Evolutionary conservation across 495 filamentous ascomycete genomes (phyloP), one percentile per base, ranked within the genome.

Genomic region (Tricharina praecox): DNA sequence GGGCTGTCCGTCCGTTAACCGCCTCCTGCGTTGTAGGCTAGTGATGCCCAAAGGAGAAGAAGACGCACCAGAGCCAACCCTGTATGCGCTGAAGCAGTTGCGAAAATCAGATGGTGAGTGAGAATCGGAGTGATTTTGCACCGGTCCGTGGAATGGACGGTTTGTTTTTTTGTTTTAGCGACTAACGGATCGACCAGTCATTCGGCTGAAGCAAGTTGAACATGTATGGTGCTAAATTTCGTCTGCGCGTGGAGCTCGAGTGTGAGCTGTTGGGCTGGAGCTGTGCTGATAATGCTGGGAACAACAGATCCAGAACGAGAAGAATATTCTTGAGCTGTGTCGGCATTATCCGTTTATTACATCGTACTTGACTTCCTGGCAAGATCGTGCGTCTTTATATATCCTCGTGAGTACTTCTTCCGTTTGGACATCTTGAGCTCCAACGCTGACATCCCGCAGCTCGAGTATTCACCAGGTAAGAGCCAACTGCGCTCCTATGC

Each of bases 131-230:
- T 24, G 39, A n/a, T n/a, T n/a, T n/a, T n/a, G n/a, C n/a, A n/a
- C n/a, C n/a, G n/a, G n/a, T n/a, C n/a, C n/a, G n/a, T n/a, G n/a
- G n/a, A n/a, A n/a, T n/a, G n/a, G n/a, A n/a, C n/a, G n/a, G 13
- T 32, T 32, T 32, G 7, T 32, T 32, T 7, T 32, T 7, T 32
- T 32, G 28, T 32, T 32, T 13, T n/a, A n/a, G n/a, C n/a, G n/a
- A n/a, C n/a, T n/a, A n/a, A n/a, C n/a, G n/a, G n/a, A n/a, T n/a
- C n/a, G n/a, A n/a, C 47, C 64, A 84, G 86, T 96, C 49, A 87
- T 97, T 67, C 83, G 83, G 53, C 69, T 95, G 52, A 96, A 97
- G 71, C 90, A 97, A 66, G 79, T 95, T 54, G 90, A 95, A 66
- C 90, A 96, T 69, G 86, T 95, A 49, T 81, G 50, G 35, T 35